These are phyloP conservation scores for Penicillium manginii DNA, from an alignment of 495 filamentous ascomycete genomes.

Conservation along the genomic window DNA sequence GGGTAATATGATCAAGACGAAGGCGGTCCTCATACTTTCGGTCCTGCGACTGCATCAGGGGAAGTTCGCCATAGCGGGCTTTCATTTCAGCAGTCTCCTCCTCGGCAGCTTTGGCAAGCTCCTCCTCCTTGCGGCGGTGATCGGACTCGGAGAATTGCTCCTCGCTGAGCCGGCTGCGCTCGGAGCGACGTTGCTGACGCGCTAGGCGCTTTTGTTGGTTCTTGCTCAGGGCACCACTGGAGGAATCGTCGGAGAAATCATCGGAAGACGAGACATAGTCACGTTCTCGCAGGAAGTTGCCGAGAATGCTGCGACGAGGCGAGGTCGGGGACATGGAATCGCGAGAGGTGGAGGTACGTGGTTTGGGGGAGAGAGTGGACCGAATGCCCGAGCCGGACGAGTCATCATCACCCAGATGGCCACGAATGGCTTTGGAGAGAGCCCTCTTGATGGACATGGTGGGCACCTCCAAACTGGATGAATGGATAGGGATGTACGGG, in stretches of 20 bases:
- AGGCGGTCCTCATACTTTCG: conserved; percentile 46
- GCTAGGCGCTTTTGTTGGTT: conserved; percentile 56
- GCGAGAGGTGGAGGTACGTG: conserved; percentile 23
- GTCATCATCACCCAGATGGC: conserved; percentile 26
- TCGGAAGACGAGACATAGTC: conserved; percentile 49
- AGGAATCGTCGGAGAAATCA: conserved; percentile 53
- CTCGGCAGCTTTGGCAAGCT: conserved; percentile 39
- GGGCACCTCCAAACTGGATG: conserved; percentile 1
- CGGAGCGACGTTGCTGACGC: conserved; percentile 47
- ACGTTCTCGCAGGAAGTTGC: conserved; percentile 44
- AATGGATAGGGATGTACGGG: neutral
- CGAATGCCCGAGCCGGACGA: conserved; percentile 24
- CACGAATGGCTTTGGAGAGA: conserved; percentile 46
- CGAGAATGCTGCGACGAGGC: conserved; percentile 47
- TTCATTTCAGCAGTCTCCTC: conserved; percentile 57
- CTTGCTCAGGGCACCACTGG: conserved; percentile 47
- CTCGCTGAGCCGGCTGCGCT: conserved; percentile 53
- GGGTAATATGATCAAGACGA: conserved; percentile 54
- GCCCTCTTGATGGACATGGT: conserved; percentile 52
- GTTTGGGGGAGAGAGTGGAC: conserved; percentile 18
- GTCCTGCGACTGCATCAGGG: conserved; percentile 53
- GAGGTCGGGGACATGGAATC: conserved; percentile 25
- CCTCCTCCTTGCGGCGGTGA: conserved; percentile 45
- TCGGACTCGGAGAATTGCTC: conserved; percentile 56
- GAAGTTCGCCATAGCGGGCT: conserved; percentile 61